These are phyloP conservation scores for Poa annua DNA, from an alignment of 176 grass and related monocot genomes.

Conservation along the genomic window DNA sequence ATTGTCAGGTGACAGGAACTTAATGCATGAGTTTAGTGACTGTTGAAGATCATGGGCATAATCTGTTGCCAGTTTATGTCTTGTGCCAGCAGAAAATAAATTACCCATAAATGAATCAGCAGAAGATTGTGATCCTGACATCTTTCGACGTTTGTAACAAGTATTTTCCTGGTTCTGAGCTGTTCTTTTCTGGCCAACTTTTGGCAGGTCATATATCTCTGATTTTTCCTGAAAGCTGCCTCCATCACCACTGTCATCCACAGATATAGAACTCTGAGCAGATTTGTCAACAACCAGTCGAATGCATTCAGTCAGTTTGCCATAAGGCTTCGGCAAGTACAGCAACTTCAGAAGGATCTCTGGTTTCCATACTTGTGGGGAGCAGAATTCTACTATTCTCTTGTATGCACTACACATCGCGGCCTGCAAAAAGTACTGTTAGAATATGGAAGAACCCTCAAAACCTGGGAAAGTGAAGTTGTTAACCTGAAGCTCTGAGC, in stretches of 20 bases:
- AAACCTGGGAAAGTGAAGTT: slow-evolving; percentile 33
- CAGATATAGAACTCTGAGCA: slow-evolving; percentile 39
- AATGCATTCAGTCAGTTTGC: slow-evolving; percentile 77
- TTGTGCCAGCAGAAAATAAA: slow-evolving; percentile 33
- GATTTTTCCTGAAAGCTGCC: slow-evolving; percentile 31
- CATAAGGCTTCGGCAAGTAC: slow-evolving; percentile 63
- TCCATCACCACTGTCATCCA: slow-evolving; percentile 40
- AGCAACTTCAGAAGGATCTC: slow-evolving; percentile 78
- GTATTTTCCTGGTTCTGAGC: slow-evolving; percentile 44
- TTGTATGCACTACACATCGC: slow-evolving; percentile 87
- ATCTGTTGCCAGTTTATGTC: slow-evolving; percentile 48
- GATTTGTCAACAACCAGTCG: slow-evolving; percentile 54
- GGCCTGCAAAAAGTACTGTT: slow-evolving; percentile 56
- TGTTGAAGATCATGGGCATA: slow-evolving; percentile 43
- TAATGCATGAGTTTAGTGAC: slow-evolving; percentile 59
- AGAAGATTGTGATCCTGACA: slow-evolving; percentile 44
- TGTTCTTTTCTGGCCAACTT: slow-evolving; percentile 76
- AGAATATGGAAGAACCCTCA: slow-evolving; percentile 19
- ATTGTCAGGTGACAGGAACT: slow-evolving; percentile 58
- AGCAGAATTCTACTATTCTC: slow-evolving; percentile 76
- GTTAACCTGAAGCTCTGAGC: slow-evolving; percentile 87
- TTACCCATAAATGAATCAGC: neutral
- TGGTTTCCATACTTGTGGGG: slow-evolving; percentile 80
- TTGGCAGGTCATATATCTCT: slow-evolving; percentile 43
- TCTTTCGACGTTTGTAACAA: slow-evolving; percentile 71